phyloP scores from a whole-genome alignment of 352 stramenopile genomes.

The Globisporangium abappressorium region DNA sequence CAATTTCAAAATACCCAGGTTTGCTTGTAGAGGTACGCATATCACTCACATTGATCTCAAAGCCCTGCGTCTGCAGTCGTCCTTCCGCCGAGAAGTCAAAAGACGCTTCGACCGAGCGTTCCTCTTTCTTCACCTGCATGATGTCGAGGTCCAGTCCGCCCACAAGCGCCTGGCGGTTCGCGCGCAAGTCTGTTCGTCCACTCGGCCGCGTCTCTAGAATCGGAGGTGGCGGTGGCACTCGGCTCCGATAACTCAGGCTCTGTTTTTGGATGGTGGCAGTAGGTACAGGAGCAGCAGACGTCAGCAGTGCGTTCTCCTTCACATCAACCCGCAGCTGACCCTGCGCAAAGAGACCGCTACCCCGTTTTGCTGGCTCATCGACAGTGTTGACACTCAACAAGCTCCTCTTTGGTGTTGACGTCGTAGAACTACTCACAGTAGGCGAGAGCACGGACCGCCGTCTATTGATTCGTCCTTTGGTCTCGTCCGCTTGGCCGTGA shows the following conservation, averaged over 20 bases:
- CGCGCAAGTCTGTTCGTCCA: constrained; percentile 19
- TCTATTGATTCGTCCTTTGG: constrained; percentile 24
- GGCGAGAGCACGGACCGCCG: constrained; percentile 13
- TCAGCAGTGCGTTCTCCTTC: constrained; percentile 17
- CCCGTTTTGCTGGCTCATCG: constrained; percentile 10
- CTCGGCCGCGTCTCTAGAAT: constrained; percentile 8
- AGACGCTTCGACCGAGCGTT: constrained; percentile 53
- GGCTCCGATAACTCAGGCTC: neutral
- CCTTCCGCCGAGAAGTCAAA: constrained; percentile 83
- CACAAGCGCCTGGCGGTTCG: constrained; percentile 34
- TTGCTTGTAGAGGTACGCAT: neutral
- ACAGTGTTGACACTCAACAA: constrained; percentile 2
- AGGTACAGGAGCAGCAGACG: neutral
- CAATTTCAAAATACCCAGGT: neutral
- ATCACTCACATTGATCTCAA: constrained; percentile 74
- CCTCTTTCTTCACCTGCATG: constrained; percentile 55
- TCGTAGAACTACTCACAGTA: neutral
- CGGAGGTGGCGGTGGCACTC: neutral
- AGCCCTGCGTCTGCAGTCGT: constrained; percentile 74
- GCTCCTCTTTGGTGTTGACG: neutral
- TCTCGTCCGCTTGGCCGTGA: constrained; percentile 34
- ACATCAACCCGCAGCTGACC: constrained; percentile 51
- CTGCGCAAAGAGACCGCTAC: constrained; percentile 22
- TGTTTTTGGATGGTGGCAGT: neutral
- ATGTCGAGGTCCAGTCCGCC: constrained; percentile 64